Percentiles rank a stretch among this genome's conserved stretches.
phyloP scores from a whole-genome alignment of 306 rosid genomes.

The Acacia crassicarpa region DNA sequence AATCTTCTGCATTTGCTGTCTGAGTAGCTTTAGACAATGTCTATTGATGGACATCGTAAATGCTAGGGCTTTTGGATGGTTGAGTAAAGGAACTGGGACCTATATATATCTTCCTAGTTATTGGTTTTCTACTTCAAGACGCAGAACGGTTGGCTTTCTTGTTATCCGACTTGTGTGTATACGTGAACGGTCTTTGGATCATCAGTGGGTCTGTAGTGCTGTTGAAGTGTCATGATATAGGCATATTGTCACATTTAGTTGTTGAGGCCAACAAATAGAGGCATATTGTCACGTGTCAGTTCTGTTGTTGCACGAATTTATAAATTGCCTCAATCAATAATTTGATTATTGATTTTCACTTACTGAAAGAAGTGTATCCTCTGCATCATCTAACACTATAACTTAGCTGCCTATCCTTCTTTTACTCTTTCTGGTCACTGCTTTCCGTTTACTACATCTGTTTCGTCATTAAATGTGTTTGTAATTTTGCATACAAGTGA shows the following conservation, averaged over 20 bases:
- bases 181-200: neutral
- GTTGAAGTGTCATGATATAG: neutral
- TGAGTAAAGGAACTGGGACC: no score
- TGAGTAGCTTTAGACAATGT: neutral
- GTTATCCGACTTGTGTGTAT: neutral
- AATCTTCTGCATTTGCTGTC: constrained; percentile 23
- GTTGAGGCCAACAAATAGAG: neutral
- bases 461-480: constrained; percentile 19
- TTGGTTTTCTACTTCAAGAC: neutral
- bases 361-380: neutral
- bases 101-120: neutral
- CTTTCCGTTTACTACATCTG: neutral
- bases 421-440: constrained; percentile 1
- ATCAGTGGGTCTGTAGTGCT: neutral
- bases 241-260: no score
- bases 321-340: neutral
- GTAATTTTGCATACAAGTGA: neutral
- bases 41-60: neutral
- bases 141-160: no score
- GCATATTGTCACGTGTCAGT: neutral
- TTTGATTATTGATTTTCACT: constrained; percentile 1
- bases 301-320: neutral
- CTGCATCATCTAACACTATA: neutral
- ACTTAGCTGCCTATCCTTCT: neutral
- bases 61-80: neutral